Base-by-base conservation (phyloP, 2,329 filamentous ascomycete species). In the Hypoxylon sp. region DNA sequence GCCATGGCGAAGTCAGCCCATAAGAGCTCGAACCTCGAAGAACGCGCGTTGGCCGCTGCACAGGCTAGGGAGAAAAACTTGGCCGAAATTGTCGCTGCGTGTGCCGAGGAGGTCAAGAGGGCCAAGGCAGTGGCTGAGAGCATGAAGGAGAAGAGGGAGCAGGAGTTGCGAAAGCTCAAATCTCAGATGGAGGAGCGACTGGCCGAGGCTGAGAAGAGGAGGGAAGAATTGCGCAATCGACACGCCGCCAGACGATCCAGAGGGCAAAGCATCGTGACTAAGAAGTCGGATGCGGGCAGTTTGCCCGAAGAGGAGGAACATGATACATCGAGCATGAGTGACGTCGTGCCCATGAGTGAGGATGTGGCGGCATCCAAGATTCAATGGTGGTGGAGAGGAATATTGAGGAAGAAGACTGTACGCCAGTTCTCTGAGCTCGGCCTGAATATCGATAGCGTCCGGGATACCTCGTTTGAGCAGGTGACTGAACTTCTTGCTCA, bases 51-150 rank as follows among this genome's bases (percentile, higher is more conserved):
- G 63, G 92, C 92, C 5, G 92, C 92, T 4, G 89, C 93, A 67
- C 87, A 93, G 69, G 90, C 92, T 0, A 86, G 93, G 62, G 91
- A 95, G 80, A 91, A 91, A 72, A 93, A 94, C 71, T 80, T 96
- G 16, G 92, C 91, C 7, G 92, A 94, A 76, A 94, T 95, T 45
- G 91, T 92, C 3, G 91, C 92, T 51, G 86, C 88, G 65, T 95
- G 92, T 75, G 92, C 92, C 19, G 92, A 94, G 77, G 92, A 96
- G 76, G 92, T 96, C 14, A 89, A 91, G 75, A 86, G 91, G 69
- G 92, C 92, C 55, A 95, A 95, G 82, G 90, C 91, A 53, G 85
- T 94, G n/a, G 92, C 92, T 12, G 91, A 93, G 77, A 89, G 87
- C 62, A 93, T 92, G 82, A 94, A 93, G 78, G 90, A 92, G 80